phyloP scores from a whole-genome alignment of 1,139 yeast species.

The Pichia sp. region DNA sequence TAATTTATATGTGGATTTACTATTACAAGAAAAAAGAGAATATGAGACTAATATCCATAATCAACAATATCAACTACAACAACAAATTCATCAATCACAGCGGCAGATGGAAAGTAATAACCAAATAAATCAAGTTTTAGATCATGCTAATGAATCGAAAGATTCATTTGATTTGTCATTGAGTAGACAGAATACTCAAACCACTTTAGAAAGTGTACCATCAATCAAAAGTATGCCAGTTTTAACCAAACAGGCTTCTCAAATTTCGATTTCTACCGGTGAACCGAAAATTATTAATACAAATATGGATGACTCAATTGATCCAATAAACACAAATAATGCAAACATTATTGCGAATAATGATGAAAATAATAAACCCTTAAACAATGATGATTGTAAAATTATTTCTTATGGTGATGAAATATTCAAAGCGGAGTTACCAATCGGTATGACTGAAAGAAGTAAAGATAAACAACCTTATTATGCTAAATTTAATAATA shows the following conservation, averaged over 20 bases:
- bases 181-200: constrained; percentile 16
- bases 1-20: constrained; percentile 8
- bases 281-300: not conserved
- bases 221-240: constrained; percentile 12
- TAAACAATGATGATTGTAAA: not conserved
- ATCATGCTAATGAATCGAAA: constrained; percentile 2
- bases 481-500: constrained; percentile 41
- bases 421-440: constrained; percentile 37
- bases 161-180: constrained; percentile 11
- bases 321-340: constrained; percentile 4
- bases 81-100: not conserved
- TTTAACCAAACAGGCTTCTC: constrained; percentile 10
- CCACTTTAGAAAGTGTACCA: constrained; percentile 15
- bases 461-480: constrained; percentile 54
- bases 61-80: constrained; percentile 4
- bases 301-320: constrained; percentile 6
- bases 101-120: not conserved
- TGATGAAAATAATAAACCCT: not conserved
- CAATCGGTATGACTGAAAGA: constrained; percentile 56
- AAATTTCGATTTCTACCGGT: constrained; percentile 10
- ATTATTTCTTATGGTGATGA: constrained; percentile 16
- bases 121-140: not conserved
- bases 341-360: not conserved
- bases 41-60: constrained; percentile 3
- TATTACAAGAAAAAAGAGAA: constrained; percentile 11